These are phyloP conservation scores for Lachnum nothofagi DNA, from an alignment of 2,329 filamentous ascomycete species.

Conservation along the genomic window DNA sequence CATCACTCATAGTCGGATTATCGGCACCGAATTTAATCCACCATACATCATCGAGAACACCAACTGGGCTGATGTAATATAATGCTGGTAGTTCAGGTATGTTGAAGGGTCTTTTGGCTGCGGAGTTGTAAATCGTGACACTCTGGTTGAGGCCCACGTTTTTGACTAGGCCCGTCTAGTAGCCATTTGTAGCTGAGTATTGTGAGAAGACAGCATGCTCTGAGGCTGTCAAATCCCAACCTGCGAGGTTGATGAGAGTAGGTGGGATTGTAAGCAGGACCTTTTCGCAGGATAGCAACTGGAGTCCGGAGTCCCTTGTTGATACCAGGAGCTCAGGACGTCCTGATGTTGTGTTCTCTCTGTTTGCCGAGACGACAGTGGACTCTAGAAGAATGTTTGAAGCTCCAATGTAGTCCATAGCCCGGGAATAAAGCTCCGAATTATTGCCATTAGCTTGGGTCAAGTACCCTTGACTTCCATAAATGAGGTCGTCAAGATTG, in stretches of 20 bases:
- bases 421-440: constrained; percentile 1
- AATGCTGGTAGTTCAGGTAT: background rate
- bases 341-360: constrained; percentile 2
- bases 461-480: background rate
- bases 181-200: background rate
- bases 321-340: constrained; percentile 1
- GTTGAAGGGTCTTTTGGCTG: background rate
- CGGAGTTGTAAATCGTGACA: background rate
- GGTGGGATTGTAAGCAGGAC: constrained; percentile 38
- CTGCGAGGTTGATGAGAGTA: constrained; percentile 36
- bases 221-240: constrained; percentile 31
- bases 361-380: background rate
- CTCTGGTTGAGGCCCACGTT: background rate
- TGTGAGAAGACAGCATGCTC: constrained; percentile 1
- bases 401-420: constrained; percentile 1
- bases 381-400: constrained; percentile 2
- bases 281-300: constrained; percentile 26
- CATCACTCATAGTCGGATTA: constrained; percentile 2
- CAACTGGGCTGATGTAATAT: background rate
- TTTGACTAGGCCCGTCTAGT: background rate
- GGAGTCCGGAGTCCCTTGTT: background rate
- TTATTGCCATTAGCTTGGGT: background rate
- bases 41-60: constrained; percentile 4
- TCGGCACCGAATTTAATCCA: constrained; percentile 1
- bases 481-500: background rate